phyloP scores from a whole-genome alignment of 768 basidiomycete species.

The Termitomyces sp. region DNA sequence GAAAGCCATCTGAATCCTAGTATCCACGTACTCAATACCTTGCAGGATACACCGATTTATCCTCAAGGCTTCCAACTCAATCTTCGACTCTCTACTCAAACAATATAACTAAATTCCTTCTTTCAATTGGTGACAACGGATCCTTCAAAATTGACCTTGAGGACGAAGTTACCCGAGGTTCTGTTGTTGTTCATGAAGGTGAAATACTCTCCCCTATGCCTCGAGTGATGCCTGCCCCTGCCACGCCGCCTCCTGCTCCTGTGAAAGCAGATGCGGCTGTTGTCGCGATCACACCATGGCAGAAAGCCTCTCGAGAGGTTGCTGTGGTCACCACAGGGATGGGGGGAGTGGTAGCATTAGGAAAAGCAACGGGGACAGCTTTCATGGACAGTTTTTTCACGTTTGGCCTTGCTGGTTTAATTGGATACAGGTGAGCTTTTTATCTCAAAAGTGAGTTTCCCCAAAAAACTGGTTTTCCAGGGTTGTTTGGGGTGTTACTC shows the following conservation, averaged over 20 bases:
- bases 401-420: slow-evolving; percentile 79
- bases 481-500: slow-evolving; percentile 86
- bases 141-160: slow-evolving; percentile 64
- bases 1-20: background rate
- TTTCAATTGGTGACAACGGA: slow-evolving; percentile 66
- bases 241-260: slow-evolving; percentile 43
- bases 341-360: slow-evolving; percentile 65
- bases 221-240: slow-evolving; percentile 60
- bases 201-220: slow-evolving; percentile 61
- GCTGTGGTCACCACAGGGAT: slow-evolving; percentile 70
- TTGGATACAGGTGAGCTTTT: slow-evolving; percentile 53
- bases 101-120: slow-evolving; percentile 84
- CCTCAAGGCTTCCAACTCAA: slow-evolving; percentile 85
- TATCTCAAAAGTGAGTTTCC: background rate
- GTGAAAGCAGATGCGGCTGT: slow-evolving; percentile 39
- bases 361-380: slow-evolving; percentile 71
- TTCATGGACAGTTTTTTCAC: slow-evolving; percentile 91
- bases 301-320: slow-evolving; percentile 73
- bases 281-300: slow-evolving; percentile 78
- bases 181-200: slow-evolving; percentile 69
- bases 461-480: slow-evolving; percentile 23
- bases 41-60: slow-evolving; percentile 76
- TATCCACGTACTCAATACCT: background rate
- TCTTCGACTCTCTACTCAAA: slow-evolving; percentile 89
- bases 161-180: slow-evolving; percentile 82